A percentile compares a stretch with the other conserved stretches of the same genome.
Evolutionary conservation across 202 grass and related monocot genomes (phyloP).

Genomic region (Schoenoplectus triqueter): DNA sequence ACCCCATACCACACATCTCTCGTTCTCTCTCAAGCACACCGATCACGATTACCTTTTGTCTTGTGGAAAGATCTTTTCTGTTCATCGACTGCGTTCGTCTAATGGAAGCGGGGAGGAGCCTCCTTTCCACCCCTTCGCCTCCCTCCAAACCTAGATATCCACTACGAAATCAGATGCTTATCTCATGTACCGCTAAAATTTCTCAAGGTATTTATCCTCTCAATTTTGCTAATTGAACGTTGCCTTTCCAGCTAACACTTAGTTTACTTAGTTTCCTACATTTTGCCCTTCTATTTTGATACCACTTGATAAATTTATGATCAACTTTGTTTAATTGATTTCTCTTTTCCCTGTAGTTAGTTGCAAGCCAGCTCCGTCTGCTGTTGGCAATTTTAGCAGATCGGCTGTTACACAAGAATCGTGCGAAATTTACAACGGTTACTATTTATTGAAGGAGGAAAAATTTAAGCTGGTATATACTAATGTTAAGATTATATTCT

Average conservation of each 20-base stretch:
- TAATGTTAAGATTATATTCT: constrained; percentile 32
- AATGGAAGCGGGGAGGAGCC: constrained; percentile 16
- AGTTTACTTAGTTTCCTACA: too few species aligned
- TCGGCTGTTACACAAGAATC: constrained; percentile 57
- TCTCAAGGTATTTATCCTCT: constrained; percentile 6
- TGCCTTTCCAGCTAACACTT: too few species aligned
- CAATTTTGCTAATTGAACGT: neutral
- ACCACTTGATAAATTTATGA: too few species aligned
- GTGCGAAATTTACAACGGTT: constrained; percentile 43
- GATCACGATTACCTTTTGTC: neutral
- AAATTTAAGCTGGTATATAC: constrained; percentile 54
- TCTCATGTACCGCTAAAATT: neutral
- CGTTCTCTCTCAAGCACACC: neutral
- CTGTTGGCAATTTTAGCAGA: constrained; percentile 50
- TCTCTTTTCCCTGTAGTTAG: neutral
- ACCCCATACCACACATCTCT: constrained; percentile 18
- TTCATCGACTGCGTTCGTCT: neutral
- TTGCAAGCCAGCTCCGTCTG: constrained; percentile 32
- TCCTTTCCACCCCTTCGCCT: constrained; percentile 26
- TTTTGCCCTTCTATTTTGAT: too few species aligned
- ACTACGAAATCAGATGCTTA: neutral
- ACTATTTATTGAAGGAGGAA: constrained; percentile 51
- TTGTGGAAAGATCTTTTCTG: neutral
- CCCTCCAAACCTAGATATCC: constrained; percentile 12
- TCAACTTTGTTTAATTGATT: neutral